Base-by-base conservation (phyloP, 768 basidiomycete genomes). In the Tephrocybe sp. region DNA sequence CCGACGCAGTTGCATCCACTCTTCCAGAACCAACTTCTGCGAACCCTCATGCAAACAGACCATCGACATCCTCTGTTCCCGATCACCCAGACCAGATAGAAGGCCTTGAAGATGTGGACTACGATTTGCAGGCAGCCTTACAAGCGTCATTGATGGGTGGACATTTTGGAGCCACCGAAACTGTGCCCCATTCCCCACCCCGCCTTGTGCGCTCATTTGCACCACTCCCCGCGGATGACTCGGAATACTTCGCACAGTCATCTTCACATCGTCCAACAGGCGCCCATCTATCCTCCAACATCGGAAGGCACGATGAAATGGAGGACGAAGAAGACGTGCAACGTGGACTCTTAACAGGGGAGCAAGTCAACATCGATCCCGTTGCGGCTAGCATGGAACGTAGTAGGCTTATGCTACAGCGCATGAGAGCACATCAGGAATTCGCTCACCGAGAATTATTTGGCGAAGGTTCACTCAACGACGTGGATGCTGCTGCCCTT, bases 41-140 rank as follows among this genome's bases (percentile, higher is more conserved):
- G 20, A 52, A 62, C 30, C 36, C 46, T 36, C 42, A 44, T 20
- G 30, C 50, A 39, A 38, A 53, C 28, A 45, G 30, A 40, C 20
- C 20, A 30, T 18, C 48, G 50, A 24, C 57, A 39, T 28, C 56
- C 30, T 33, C 33, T 55, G 51, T 28, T 23, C 21, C 46, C 43
- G 45, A 26, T 17, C 51, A 40, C 24, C 18, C 44, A 42, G 46
- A 21, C 20, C 54, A 36, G 17, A 54, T 68, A 1, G 71, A 70
- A 36, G 79, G 73, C 2, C 69, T 88, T 39, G 92, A 89, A 53
- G 88, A 92, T 56, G 93, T 93, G 62, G 93, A 97, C 65, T 78
- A 84, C 59, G 90, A 92, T 51, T 78, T 96, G 2, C 94, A 97
- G 64, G 88, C 84, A 4, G 93, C 90, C 0, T 71, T 95, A 43